Percentiles rank a stretch among this genome's conserved stretches.
phyloP scores from a whole-genome alignment of 1,139 yeast genomes.

The Lodderomyces pseudojiufengensis region DNA sequence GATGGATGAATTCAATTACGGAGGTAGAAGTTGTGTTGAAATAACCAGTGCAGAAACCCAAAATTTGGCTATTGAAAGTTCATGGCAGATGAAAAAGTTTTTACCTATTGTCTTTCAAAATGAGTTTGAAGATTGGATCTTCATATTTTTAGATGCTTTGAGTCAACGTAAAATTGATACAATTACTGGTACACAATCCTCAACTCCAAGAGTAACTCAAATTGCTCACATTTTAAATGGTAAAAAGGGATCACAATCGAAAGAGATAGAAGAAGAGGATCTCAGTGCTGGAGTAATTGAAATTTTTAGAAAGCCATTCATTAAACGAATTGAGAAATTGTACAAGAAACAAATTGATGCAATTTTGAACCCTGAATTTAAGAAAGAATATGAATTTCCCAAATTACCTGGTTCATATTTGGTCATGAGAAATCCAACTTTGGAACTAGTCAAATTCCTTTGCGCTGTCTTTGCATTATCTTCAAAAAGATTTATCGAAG shows the following conservation, averaged over 20 bases:
- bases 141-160: constrained; percentile 70
- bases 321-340: constrained; percentile 64
- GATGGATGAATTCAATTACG: constrained; percentile 90
- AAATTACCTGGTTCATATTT: constrained; percentile 66
- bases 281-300: constrained; percentile 42
- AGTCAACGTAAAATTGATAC: constrained; percentile 51
- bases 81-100: constrained; percentile 79
- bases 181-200: constrained; percentile 29
- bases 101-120: constrained; percentile 71
- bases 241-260: constrained; percentile 32
- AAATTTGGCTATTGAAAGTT: constrained; percentile 54
- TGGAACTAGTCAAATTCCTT: constrained; percentile 74
- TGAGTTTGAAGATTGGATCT: constrained; percentile 87
- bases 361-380: constrained; percentile 61
- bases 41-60: constrained; percentile 57
- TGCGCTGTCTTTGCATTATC: constrained; percentile 74
- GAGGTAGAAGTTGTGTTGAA: constrained; percentile 73
- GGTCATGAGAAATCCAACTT: constrained; percentile 62
- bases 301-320: constrained; percentile 58
- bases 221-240: constrained; percentile 52
- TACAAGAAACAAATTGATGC: constrained; percentile 69
- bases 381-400: constrained; percentile 69
- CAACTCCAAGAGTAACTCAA: constrained; percentile 67
- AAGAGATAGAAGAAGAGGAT: constrained; percentile 27
- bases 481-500: constrained; percentile 62